Conservation (phyloP, 495 filamentous ascomycete genomes). For the Tuber umbilicatum region DNA sequence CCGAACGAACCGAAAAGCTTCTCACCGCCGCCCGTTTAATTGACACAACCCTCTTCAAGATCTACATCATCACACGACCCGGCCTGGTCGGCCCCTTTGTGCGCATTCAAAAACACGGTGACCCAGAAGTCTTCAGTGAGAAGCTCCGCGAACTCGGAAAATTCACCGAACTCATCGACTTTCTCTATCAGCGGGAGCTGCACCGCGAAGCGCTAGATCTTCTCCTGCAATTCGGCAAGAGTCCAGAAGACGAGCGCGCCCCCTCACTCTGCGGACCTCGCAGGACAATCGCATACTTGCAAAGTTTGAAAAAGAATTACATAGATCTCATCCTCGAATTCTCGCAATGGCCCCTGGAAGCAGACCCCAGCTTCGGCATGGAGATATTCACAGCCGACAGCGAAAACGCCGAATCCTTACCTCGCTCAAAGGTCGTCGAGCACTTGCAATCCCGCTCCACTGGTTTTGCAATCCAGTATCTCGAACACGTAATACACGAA, state of each 20-base stretch:
- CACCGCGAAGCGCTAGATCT: constrained; percentile 82
- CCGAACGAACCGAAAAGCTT: constrained; percentile 63
- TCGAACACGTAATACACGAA: constrained; percentile 87
- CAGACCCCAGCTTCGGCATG: constrained; percentile 74
- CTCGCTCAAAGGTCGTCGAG: constrained; percentile 63
- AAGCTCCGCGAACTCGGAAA: constrained; percentile 79
- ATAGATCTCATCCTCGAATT: constrained; percentile 91
- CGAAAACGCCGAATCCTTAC: constrained; percentile 86
- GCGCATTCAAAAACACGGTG: constrained; percentile 94
- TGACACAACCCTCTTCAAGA: constrained; percentile 88
- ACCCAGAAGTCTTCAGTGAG: constrained; percentile 90
- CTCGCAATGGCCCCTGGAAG: constrained; percentile 73
- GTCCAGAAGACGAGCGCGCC: constrained; percentile 57
- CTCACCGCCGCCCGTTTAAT: constrained; percentile 70
- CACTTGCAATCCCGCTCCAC: constrained; percentile 66
- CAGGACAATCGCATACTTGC: constrained; percentile 81
- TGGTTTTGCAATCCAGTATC: constrained; percentile 68
- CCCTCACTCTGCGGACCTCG: constrained; percentile 73
- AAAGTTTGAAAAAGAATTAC: constrained; percentile 75
- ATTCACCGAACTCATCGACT: constrained; percentile 92
- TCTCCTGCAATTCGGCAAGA: constrained; percentile 72
- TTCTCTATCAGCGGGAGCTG: constrained; percentile 89
- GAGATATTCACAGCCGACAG: constrained; percentile 90
- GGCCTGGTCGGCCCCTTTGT: constrained; percentile 82
- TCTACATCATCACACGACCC: constrained; percentile 84